Base-by-base conservation (phyloP, 1,139 yeast species). In the Blastobotrys capitulatus region DNA sequence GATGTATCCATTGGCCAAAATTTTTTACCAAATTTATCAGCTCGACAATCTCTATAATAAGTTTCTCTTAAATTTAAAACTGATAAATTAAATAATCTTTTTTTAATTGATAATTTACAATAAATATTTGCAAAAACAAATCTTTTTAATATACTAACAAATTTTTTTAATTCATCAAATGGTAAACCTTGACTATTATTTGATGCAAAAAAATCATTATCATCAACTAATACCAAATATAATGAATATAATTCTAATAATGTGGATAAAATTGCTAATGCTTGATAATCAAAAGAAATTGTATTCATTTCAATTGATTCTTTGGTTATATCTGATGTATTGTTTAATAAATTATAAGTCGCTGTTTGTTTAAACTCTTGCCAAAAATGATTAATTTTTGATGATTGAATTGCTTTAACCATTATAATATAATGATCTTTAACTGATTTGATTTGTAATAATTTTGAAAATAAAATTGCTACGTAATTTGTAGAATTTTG, bases 211-310 rank as follows among this genome's bases (percentile, higher is more conserved):
- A 84, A 68, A 59, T 85, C 95, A 20, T 72, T 67, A 61, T 88
- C 96, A 52, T 82, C 86, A 0, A 90, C 79, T 2, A 88, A 79
- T 34, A 82, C 76, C 22, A 83, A 63, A 66, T 79, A 72, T 55
- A 79, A 79, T 22, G 48, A 44, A 26, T 22, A 44, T 10, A 44
- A 20, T 5, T 44, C 48, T 31, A 38, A 20, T 13, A 27, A 22
- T 2, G 37, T 27, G 7, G 36, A 35, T 25, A 39, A 32, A 12
- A 26, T 12, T n/a, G 34, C 34, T 18, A 39, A 12, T 7, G 34
- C 34, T n/a, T 25, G 19, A 19, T 8, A 12, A 20, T 39, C 42
- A 27, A 10, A 10, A 7, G 6, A 3, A 3, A 37, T n/a, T 16
- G 25, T 13, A 13, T n/a, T 19, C 25, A 18, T 22, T 26, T 37